Percentiles rank a stretch among this genome's conserved stretches.
Evolutionary conservation across 2,329 filamentous ascomycete genomes (phyloP).

Genomic region (Teratosphaeria viscida): DNA sequence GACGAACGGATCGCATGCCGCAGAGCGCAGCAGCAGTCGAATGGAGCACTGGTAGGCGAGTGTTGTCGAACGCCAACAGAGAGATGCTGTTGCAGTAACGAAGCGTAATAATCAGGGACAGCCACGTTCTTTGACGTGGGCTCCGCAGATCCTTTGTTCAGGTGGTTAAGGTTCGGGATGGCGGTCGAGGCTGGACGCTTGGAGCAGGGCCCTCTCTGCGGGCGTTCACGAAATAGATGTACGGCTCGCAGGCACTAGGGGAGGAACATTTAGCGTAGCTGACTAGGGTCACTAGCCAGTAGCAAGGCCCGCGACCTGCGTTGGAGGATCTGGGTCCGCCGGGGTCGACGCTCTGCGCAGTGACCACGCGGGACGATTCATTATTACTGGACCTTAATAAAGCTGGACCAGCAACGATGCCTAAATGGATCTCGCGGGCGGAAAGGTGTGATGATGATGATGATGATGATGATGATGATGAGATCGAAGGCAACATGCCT

Average conservation of each 20-base stretch:
- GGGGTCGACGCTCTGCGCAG: constrained; percentile 10
- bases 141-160: constrained; percentile 42
- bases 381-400: constrained; percentile 3
- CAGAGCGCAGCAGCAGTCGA: background rate
- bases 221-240: constrained; percentile 19
- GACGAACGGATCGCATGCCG: background rate
- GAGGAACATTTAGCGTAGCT: constrained; percentile 16
- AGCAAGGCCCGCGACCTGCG: constrained; percentile 7
- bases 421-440: constrained; percentile 2
- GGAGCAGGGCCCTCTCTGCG: constrained; percentile 21
- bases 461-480: too few species aligned
- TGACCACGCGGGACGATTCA: constrained; percentile 12
- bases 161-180: constrained; percentile 39
- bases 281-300: constrained; percentile 15
- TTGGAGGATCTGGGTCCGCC: constrained; percentile 19
- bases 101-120: constrained; percentile 1
- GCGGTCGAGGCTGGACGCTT: constrained; percentile 36
- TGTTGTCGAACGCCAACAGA: background rate
- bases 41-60: background rate
- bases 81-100: background rate
- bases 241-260: constrained; percentile 10
- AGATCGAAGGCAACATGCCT: background rate
- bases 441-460: background rate
- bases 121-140: constrained; percentile 22
- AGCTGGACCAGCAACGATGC: constrained; percentile 2